These are phyloP conservation scores for Colletotrichum endophyticum DNA, from an alignment of 2,329 filamentous ascomycete genomes.

Conservation along the genomic window DNA sequence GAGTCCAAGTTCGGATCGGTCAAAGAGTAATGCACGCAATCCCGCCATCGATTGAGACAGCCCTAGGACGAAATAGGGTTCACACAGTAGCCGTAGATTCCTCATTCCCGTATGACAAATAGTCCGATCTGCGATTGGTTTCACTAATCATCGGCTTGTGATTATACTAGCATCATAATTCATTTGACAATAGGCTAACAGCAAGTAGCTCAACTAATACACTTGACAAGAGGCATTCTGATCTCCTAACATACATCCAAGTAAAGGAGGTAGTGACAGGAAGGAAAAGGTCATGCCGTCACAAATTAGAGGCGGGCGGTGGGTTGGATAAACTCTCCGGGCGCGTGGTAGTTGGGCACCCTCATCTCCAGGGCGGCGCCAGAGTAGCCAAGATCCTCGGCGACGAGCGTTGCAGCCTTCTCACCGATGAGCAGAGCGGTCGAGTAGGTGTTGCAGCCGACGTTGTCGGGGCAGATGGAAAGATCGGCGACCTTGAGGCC, in stretches of 20 bases:
- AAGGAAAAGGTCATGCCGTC: not conserved
- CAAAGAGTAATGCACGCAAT: not conserved
- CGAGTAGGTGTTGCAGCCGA: conserved; percentile 72
- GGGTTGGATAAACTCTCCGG: conserved; percentile 46
- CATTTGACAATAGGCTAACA: not conserved
- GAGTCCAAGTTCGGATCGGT: not conserved
- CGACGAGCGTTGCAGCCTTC: conserved; percentile 73
- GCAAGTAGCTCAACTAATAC: not conserved
- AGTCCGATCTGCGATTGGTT: not conserved
- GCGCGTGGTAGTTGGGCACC: conserved; percentile 68
- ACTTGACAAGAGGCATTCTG: not conserved
- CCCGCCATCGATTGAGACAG: not conserved
- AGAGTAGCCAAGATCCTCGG: conserved; percentile 76
- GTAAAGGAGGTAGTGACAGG: not conserved
- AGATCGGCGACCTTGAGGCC: conserved; percentile 80
- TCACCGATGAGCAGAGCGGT: conserved; percentile 78
- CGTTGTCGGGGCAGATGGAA: conserved; percentile 79
- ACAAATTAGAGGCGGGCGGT: conserved; percentile 43
- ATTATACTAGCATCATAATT: not conserved
- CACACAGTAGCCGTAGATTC: not conserved
- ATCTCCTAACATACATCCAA: not conserved
- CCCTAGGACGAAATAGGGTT: not conserved
- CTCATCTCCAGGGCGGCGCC: conserved; percentile 79
- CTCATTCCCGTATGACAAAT: not conserved
- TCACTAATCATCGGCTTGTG: not conserved